Percentiles rank a stretch among this genome's conserved stretches.
These are phyloP conservation scores for Ceriops tagal DNA, from an alignment of 345 rosid species.

Conservation along the genomic window DNA sequence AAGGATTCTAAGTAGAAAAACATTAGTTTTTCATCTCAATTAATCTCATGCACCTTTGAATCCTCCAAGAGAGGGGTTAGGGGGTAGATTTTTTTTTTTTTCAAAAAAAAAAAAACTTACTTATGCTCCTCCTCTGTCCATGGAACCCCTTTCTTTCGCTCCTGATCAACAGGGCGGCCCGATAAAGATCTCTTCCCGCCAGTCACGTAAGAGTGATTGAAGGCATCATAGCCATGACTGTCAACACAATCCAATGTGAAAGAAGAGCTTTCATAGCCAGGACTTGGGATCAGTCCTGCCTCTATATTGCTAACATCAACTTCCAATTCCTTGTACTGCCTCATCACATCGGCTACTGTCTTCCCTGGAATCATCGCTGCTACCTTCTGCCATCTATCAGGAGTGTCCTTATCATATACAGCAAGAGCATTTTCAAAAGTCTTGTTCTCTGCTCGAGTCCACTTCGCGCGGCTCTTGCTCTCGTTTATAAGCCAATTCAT, in stretches of 20 bases:
- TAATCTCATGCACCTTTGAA: too few species aligned
- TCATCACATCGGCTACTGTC: slow-evolving; percentile 28
- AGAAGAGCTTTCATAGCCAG: slow-evolving; percentile 36
- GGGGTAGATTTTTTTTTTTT: too few species aligned
- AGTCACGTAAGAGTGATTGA: slow-evolving; percentile 42
- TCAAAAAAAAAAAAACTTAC: slow-evolving; percentile 16
- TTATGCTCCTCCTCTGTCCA: slow-evolving; percentile 40
- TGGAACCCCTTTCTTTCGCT: slow-evolving; percentile 33
- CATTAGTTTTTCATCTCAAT: too few species aligned
- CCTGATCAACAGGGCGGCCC: slow-evolving; percentile 37
- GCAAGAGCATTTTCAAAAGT: slow-evolving; percentile 23
- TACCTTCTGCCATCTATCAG: slow-evolving; percentile 30
- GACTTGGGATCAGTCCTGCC: slow-evolving; percentile 33
- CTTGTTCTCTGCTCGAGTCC: slow-evolving; percentile 35
- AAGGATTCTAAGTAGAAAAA: too few species aligned
- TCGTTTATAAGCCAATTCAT: too few species aligned
- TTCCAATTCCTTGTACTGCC: slow-evolving; percentile 29
- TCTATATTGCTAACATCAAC: slow-evolving; percentile 32
- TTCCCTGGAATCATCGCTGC: slow-evolving; percentile 39
- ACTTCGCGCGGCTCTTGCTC: neutral
- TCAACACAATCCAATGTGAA: slow-evolving; percentile 56
- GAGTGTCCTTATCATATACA: slow-evolving; percentile 24
- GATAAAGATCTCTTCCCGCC: slow-evolving; percentile 67
- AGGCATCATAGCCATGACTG: slow-evolving; percentile 41
- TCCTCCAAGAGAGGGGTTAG: too few species aligned